These are phyloP conservation scores for Tuber brumale DNA, from an alignment of 495 filamentous ascomycete species.

Conservation along the genomic window DNA sequence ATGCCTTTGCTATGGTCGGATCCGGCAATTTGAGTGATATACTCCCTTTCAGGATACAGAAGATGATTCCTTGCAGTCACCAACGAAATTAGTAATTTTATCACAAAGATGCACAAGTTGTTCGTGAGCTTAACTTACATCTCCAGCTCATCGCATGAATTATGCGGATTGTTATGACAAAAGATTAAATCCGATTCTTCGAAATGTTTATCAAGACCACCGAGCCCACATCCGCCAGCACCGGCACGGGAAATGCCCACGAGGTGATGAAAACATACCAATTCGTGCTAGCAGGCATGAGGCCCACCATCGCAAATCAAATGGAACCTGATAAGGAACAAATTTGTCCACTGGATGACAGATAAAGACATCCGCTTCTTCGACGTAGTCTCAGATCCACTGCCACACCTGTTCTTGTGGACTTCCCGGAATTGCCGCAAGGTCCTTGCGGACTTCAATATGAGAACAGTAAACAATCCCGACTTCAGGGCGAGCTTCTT, in stretches of 20 bases:
- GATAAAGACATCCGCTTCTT: slow-evolving; percentile 70
- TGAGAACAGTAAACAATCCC: slow-evolving; percentile 77
- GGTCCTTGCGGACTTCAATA: slow-evolving; percentile 75
- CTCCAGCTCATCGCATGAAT: slow-evolving; percentile 53
- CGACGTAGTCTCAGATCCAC: slow-evolving; percentile 67
- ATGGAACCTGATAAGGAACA: slow-evolving; percentile 62
- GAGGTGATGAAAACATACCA: slow-evolving; percentile 48
- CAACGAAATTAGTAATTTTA: slow-evolving; percentile 12
- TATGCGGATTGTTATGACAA: slow-evolving; percentile 69
- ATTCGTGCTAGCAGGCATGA: slow-evolving; percentile 78
- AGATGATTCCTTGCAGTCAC: slow-evolving; percentile 53
- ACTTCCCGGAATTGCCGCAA: slow-evolving; percentile 61
- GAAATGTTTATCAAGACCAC: slow-evolving; percentile 76
- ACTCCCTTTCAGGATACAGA: slow-evolving; percentile 63
- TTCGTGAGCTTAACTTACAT: slow-evolving; percentile 46
- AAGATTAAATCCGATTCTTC: slow-evolving; percentile 66
- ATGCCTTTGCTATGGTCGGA: slow-evolving; percentile 88
- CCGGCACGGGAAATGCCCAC: neutral
- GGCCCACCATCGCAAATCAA: slow-evolving; percentile 62
- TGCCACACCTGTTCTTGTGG: slow-evolving; percentile 72
- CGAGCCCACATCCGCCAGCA: slow-evolving; percentile 51
- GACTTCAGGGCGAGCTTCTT: slow-evolving; percentile 59
- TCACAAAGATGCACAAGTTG: neutral
- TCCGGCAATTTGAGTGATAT: slow-evolving; percentile 75
- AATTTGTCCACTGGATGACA: slow-evolving; percentile 74